Percentiles rank a stretch among this genome's conserved stretches.
Conservation (phyloP, 2,329 filamentous ascomycete genomes). For the Spiromastix sp. region DNA sequence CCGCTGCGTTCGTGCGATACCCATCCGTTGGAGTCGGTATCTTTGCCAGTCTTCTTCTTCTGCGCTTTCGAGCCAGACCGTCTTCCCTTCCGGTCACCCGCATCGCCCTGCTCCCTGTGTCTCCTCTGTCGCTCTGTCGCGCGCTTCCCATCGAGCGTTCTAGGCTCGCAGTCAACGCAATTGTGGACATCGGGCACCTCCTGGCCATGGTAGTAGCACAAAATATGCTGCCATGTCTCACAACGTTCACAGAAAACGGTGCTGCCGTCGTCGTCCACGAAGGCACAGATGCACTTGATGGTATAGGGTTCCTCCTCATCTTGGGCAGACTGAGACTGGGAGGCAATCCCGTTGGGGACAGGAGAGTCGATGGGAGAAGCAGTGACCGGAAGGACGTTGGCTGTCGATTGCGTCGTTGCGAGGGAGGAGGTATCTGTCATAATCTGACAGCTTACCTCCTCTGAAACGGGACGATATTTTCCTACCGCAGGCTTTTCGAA, state of each 20-base stretch:
- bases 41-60: slow-evolving; percentile 77
- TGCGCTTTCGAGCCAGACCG: slow-evolving; percentile 68
- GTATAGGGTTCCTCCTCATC: slow-evolving; percentile 54
- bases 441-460: slow-evolving; percentile 42
- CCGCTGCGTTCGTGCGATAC: slow-evolving; percentile 47
- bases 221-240: slow-evolving; percentile 96
- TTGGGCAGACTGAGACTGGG: slow-evolving; percentile 29
- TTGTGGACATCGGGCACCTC: slow-evolving; percentile 70
- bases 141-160: slow-evolving; percentile 59
- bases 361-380: slow-evolving; percentile 31
- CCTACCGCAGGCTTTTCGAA: too few relatives aligned
- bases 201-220: slow-evolving; percentile 82
- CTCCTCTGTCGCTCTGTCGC: slow-evolving; percentile 63
- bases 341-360: slow-evolving; percentile 30
- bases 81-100: slow-evolving; percentile 61
- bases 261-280: slow-evolving; percentile 88
- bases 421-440: slow-evolving; percentile 45
- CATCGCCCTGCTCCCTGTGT: slow-evolving; percentile 48
- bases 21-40: slow-evolving; percentile 56
- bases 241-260: slow-evolving; percentile 95
- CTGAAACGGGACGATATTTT: slow-evolving; percentile 12
- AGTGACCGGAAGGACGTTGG: slow-evolving; percentile 37
- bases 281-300: slow-evolving; percentile 96
- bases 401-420: slow-evolving; percentile 38
- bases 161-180: slow-evolving; percentile 79